phyloP scores from a whole-genome alignment of 2,329 filamentous ascomycete genomes.

The Pseudopithomyces chartarum region DNA sequence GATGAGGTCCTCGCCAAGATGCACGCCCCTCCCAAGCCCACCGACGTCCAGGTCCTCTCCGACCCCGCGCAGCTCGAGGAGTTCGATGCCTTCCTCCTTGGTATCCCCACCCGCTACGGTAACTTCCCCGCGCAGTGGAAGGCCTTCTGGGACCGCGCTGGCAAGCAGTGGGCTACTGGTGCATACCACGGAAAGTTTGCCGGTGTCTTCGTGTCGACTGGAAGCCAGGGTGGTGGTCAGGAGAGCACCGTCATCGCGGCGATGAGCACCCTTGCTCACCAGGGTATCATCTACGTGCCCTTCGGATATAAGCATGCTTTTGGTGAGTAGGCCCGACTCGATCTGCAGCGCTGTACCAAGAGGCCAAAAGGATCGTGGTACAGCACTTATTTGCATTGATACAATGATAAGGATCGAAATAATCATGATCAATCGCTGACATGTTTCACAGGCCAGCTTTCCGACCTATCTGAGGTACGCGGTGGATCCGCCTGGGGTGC shows the following conservation, averaged over 20 bases:
- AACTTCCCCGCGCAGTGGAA: slow-evolving; percentile 99
- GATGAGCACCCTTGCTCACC: slow-evolving; percentile 87
- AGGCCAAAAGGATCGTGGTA: too few species aligned
- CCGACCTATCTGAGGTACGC: slow-evolving; percentile 77
- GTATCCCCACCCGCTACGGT: slow-evolving; percentile 93
- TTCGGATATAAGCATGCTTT: slow-evolving; percentile 88
- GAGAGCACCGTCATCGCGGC: slow-evolving; percentile 81
- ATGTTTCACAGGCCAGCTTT: slow-evolving; percentile 53
- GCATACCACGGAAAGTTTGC: slow-evolving; percentile 86
- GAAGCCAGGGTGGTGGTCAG: slow-evolving; percentile 81
- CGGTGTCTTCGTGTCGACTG: slow-evolving; percentile 90
- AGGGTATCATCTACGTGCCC: slow-evolving; percentile 96
- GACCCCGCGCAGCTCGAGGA: slow-evolving; percentile 65
- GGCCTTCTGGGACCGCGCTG: slow-evolving; percentile 88
- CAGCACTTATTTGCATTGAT: too few species aligned
- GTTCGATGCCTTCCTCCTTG: slow-evolving; percentile 90
- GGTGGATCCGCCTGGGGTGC: slow-evolving; percentile 93
- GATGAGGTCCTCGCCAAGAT: slow-evolving; percentile 86
- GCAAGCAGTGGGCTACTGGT: slow-evolving; percentile 79
- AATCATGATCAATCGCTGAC: background rate
- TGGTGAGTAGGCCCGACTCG: slow-evolving; percentile 24
- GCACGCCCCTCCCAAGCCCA: slow-evolving; percentile 79
- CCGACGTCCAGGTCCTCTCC: slow-evolving; percentile 66
- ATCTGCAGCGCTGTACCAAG: background rate
- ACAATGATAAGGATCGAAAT: too few species aligned